Percentiles rank a stretch among this genome's conserved stretches.
Evolutionary conservation across 2,329 filamentous ascomycete genomes (phyloP).

Genomic region (Claviceps spartinae): DNA sequence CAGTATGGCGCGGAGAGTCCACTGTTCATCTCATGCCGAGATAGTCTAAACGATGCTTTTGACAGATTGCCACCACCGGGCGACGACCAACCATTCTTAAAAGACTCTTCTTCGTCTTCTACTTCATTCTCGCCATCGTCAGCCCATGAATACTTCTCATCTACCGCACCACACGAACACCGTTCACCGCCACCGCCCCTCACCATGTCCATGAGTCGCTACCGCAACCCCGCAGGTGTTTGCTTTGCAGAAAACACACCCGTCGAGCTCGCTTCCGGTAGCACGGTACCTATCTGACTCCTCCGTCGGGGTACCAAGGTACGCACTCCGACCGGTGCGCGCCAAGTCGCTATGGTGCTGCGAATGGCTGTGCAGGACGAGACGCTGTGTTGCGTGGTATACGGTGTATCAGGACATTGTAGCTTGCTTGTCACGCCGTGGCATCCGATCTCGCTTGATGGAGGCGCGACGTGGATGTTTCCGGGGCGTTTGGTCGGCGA

Average conservation of each 20-base stretch:
- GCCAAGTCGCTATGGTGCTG: constrained; percentile 36
- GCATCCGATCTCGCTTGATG: constrained; percentile 37
- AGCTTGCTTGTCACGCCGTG: constrained; percentile 41
- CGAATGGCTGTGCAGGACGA: constrained; percentile 29
- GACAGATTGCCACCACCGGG: constrained; percentile 30
- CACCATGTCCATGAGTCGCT: constrained; percentile 27
- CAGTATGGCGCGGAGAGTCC: constrained; percentile 37
- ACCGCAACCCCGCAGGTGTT: constrained; percentile 26
- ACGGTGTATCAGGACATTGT: constrained; percentile 9
- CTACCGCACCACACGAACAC: neutral
- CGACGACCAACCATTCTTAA: too few relatives aligned
- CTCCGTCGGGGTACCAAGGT: constrained; percentile 34
- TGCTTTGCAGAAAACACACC: constrained; percentile 40
- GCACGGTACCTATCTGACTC: constrained; percentile 24
- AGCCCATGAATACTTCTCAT: too few relatives aligned
- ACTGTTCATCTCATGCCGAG: constrained; percentile 37
- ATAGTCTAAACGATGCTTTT: constrained; percentile 35
- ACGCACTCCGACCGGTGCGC: constrained; percentile 34
- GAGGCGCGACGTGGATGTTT: constrained; percentile 29
- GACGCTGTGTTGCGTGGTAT: constrained; percentile 28
- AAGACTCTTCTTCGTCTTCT: too few relatives aligned
- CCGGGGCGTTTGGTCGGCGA: constrained; percentile 9
- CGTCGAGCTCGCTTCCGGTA: constrained; percentile 31
- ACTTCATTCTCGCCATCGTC: too few relatives aligned
- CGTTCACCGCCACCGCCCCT: constrained; percentile 12